phyloP scores from a whole-genome alignment of 169 alveolate genomes.

The Eimeria tenella region DNA sequence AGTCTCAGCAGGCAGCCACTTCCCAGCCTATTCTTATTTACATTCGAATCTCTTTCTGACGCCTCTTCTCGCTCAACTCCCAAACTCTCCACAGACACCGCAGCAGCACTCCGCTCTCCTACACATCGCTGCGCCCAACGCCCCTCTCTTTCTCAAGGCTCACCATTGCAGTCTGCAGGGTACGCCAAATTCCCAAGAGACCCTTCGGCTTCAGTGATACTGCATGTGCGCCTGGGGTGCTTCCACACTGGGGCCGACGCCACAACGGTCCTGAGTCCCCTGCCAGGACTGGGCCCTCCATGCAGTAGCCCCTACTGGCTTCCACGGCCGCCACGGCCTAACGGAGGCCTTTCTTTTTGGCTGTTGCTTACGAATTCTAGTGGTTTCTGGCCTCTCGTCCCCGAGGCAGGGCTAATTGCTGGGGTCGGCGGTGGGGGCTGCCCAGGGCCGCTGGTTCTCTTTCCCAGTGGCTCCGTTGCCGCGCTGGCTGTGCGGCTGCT shows the following conservation, averaged over 20 bases:
- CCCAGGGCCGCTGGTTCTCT: no score
- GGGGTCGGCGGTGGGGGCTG: background rate
- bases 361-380: background rate
- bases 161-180: background rate
- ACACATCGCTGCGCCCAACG: background rate
- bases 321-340: background rate
- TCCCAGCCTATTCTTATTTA: background rate
- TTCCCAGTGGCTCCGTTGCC: no score
- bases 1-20: background rate
- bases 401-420: background rate
- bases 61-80: background rate
- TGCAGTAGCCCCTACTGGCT: background rate
- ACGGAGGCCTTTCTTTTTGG: background rate
- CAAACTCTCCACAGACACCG: constrained; percentile 4
- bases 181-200: background rate
- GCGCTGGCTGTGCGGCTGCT: background rate
- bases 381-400: background rate
- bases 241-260: background rate
- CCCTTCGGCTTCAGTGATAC: background rate
- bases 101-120: background rate
- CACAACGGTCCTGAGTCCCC: background rate
- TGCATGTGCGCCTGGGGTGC: background rate
- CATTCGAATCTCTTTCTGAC: background rate
- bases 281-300: background rate
- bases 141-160: background rate